A percentile compares a stretch with the other conserved stretches of the same genome.
phyloP scores from a whole-genome alignment of 345 rosid species.

The Murraya koenigii region DNA sequence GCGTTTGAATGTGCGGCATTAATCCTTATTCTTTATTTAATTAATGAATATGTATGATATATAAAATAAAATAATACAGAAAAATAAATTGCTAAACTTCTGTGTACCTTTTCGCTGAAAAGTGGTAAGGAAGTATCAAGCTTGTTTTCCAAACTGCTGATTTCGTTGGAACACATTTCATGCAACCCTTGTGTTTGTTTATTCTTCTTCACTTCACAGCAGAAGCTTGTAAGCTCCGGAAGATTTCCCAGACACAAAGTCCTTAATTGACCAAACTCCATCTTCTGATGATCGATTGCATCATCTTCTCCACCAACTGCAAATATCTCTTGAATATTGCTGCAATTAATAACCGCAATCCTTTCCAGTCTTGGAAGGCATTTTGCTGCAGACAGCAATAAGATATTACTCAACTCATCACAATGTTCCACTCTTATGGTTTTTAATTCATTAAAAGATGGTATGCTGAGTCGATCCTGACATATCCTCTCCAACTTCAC shows the following conservation, averaged over 20 bases:
- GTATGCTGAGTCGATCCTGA: background rate
- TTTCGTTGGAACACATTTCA: background rate
- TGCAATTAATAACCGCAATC: conserved; percentile 16
- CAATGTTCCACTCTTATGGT: conserved; percentile 6
- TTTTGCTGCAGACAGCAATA: conserved; percentile 7
- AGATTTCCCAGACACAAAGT: background rate
- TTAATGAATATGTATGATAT: too few species aligned
- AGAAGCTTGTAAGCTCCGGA: background rate
- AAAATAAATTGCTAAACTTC: background rate
- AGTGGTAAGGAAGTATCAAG: background rate
- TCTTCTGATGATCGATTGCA: background rate
- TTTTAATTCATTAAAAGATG: conserved; percentile 16
- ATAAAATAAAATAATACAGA: background rate
- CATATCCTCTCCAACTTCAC: conserved; percentile 12
- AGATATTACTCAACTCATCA: background rate
- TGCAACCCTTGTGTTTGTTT: too few species aligned
- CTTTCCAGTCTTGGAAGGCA: conserved; percentile 13
- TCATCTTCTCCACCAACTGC: background rate
- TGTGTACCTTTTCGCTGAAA: background rate
- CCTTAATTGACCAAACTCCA: background rate
- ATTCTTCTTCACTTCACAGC: background rate
- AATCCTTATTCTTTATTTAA: too few species aligned
- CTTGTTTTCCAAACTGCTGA: background rate
- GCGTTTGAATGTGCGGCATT: too few species aligned
- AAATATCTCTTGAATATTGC: conserved; percentile 14